These are phyloP conservation scores for Malassezia japonica DNA, from an alignment of 1,284 basidiomycete genomes.

Conservation along the genomic window DNA sequence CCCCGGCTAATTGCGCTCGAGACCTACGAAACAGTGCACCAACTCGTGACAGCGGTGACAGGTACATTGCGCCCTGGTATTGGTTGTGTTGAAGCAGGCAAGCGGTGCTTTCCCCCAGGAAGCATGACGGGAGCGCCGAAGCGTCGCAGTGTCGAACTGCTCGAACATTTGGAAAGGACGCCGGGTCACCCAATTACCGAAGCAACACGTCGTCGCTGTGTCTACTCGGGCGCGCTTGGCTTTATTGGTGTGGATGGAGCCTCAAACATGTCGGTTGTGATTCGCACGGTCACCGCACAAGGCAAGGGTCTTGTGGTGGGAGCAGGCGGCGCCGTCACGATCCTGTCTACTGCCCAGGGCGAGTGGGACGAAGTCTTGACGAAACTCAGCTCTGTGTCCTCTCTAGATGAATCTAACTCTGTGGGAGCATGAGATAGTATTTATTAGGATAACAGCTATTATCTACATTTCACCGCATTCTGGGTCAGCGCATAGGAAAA, in stretches of 20 bases:
- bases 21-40: slow-evolving; percentile 89
- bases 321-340: slow-evolving; percentile 91
- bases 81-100: slow-evolving; percentile 63
- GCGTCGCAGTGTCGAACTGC: slow-evolving; percentile 78
- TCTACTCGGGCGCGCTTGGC: slow-evolving; percentile 78
- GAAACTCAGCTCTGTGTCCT: slow-evolving; percentile 53
- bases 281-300: slow-evolving; percentile 78
- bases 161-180: slow-evolving; percentile 64
- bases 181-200: slow-evolving; percentile 5
- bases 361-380: slow-evolving; percentile 92
- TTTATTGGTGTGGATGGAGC: slow-evolving; percentile 82
- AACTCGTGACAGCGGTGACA: slow-evolving; percentile 80
- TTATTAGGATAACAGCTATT: background rate
- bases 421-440: background rate
- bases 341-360: slow-evolving; percentile 69
- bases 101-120: slow-evolving; percentile 58
- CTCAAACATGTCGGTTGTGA: slow-evolving; percentile 89
- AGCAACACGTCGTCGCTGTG: slow-evolving; percentile 52
- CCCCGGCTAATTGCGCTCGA: slow-evolving; percentile 80
- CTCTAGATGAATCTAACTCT: slow-evolving; percentile 1
- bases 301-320: slow-evolving; percentile 59
- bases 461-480: slow-evolving; percentile 46
- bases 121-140: slow-evolving; percentile 98
- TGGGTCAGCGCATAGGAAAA: slow-evolving; percentile 4
- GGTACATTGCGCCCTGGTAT: slow-evolving; percentile 52